phyloP scores from a whole-genome alignment of 495 filamentous ascomycete genomes.

The Neurospora tetrasperma region DNA sequence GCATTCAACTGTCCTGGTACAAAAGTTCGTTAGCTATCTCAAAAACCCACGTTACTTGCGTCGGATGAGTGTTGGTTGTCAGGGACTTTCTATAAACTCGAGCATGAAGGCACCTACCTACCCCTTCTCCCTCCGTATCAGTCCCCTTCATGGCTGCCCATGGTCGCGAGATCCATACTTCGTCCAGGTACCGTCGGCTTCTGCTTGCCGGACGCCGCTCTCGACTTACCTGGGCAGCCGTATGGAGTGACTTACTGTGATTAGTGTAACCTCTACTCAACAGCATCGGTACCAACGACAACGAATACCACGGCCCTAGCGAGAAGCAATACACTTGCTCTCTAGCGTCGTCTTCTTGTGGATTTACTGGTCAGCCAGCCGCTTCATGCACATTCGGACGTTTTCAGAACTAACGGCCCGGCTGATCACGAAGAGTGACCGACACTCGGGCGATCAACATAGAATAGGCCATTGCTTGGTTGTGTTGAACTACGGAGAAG shows the following conservation, averaged over 20 bases:
- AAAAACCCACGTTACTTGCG: not conserved
- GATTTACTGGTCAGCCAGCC: not conserved
- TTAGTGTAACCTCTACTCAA: not conserved
- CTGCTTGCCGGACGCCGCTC: not conserved
- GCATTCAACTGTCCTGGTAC: not conserved
- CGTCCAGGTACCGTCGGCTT: not conserved
- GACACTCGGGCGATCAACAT: not conserved
- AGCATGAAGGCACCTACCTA: not conserved
- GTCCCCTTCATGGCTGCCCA: not conserved
- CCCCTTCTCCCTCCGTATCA: not conserved
- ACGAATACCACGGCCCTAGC: not conserved
- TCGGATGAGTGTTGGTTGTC: not conserved
- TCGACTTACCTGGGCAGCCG: not conserved
- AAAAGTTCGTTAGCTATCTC: not conserved
- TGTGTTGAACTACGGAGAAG: not conserved
- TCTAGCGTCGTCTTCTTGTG: not conserved
- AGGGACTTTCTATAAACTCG: not conserved
- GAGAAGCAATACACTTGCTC: not conserved
- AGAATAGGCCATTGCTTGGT: not conserved
- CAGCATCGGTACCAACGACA: not conserved
- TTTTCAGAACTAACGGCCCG: not conserved
- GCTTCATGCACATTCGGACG: not conserved
- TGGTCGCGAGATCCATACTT: not conserved
- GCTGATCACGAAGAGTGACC: not conserved
- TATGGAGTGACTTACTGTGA: not conserved